Conservation (phyloP, 805 yeast species). For the Ogataea pilisensis region DNA sequence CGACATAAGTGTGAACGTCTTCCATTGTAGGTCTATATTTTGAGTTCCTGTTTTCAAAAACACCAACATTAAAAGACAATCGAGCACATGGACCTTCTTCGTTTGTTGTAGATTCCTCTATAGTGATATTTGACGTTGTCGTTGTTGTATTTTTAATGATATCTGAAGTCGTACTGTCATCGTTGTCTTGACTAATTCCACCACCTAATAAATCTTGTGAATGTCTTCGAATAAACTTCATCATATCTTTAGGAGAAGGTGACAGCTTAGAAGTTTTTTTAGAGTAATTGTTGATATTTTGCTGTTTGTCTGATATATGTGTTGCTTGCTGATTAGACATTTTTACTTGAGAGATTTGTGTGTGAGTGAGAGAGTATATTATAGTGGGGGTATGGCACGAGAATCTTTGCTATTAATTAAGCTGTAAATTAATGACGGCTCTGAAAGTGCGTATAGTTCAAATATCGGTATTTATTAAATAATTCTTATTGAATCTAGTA, state of each 20-base stretch:
- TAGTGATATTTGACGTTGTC: not conserved
- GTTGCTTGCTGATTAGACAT: too few relatives aligned
- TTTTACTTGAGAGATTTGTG: too few relatives aligned
- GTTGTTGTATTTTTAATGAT: conserved; percentile 1
- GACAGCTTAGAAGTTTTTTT: conserved; percentile 10
- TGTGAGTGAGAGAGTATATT: too few relatives aligned
- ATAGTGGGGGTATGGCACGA: too few relatives aligned
- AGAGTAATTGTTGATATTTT: not conserved
- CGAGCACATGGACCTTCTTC: conserved; percentile 48
- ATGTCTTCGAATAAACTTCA: conserved; percentile 20
- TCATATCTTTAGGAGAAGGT: conserved; percentile 19
- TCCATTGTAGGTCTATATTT: conserved; percentile 89
- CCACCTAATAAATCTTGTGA: conserved; percentile 18
- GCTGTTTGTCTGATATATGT: too few relatives aligned
- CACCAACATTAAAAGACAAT: conserved; percentile 79
- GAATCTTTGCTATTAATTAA: too few relatives aligned
- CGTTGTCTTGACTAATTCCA: conserved; percentile 1
- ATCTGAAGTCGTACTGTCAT: not conserved
- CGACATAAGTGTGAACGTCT: conserved; percentile 90
- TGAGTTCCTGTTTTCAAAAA: conserved; percentile 82
- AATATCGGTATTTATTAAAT: too few relatives aligned
- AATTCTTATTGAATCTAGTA: too few relatives aligned
- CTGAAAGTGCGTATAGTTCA: too few relatives aligned
- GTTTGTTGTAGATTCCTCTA: not conserved
- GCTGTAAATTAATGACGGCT: too few relatives aligned